Evolutionary conservation across 371 early-diverging fungal species (phyloP).

Genomic region (Mucor sp.): DNA sequence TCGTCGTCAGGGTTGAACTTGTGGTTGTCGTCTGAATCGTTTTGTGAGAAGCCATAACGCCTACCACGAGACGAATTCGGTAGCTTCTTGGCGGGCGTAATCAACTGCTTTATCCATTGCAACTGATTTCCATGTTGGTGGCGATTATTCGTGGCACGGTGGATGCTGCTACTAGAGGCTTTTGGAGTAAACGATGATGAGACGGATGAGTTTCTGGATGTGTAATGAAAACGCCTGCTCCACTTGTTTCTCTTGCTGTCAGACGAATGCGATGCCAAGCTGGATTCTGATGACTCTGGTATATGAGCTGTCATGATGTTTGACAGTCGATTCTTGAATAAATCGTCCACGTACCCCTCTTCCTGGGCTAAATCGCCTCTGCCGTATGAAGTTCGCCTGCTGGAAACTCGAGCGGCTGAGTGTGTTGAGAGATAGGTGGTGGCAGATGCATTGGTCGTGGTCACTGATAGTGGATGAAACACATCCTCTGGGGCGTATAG

Average conservation of each 20-base stretch:
- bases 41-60: constrained; percentile 47
- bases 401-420: background rate
- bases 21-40: constrained; percentile 36
- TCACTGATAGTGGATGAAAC: background rate
- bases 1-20: constrained; percentile 21
- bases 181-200: background rate
- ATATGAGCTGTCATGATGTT: constrained; percentile 35
- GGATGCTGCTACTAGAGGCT: background rate
- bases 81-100: constrained; percentile 10
- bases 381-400: constrained; percentile 24
- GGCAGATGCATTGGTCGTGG: background rate
- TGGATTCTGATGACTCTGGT: constrained; percentile 9
- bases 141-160: background rate
- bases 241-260: background rate
- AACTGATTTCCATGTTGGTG: background rate
- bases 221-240: background rate
- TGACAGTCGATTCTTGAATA: constrained; percentile 28
- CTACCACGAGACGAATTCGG: constrained; percentile 27
- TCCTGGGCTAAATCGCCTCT: constrained; percentile 37
- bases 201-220: background rate
- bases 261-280: background rate
- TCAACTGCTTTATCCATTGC: constrained; percentile 11
- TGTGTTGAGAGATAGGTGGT: background rate
- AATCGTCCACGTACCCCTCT: constrained; percentile 21
- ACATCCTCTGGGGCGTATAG: background rate